phyloP scores from a whole-genome alignment of 106 monocot species.

The Phalaenopsis equestris region DNA sequence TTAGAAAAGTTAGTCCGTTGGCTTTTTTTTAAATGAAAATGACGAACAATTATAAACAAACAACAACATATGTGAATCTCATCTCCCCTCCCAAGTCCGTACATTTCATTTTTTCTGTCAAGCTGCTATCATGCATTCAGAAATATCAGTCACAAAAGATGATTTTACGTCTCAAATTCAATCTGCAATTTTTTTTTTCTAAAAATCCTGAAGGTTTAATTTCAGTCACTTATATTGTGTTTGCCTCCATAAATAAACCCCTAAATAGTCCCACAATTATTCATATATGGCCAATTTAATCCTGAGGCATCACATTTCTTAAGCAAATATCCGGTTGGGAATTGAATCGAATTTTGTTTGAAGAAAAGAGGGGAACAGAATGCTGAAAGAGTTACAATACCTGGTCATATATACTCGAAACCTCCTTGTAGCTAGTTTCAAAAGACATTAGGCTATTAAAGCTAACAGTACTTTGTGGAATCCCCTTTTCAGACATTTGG shows the following conservation, averaged over 20 bases:
- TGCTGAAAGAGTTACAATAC: conserved; percentile 19
- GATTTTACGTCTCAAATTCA: background rate
- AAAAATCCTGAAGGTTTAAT: background rate
- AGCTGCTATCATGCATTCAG: background rate
- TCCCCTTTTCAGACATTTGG: conserved; percentile 67
- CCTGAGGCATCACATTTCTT: too few species aligned
- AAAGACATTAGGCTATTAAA: conserved; percentile 98
- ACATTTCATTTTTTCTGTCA: background rate
- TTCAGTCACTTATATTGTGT: background rate
- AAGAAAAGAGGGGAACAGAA: background rate
- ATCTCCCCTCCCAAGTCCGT: background rate
- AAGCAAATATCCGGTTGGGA: background rate
- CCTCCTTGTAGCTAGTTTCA: conserved; percentile 88
- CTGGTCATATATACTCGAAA: conserved; percentile 94
- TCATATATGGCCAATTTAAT: too few species aligned
- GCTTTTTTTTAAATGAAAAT: background rate
- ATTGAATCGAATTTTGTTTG: background rate
- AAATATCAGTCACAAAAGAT: background rate
- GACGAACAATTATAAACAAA: background rate
- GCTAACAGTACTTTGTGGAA: conserved; percentile 74
- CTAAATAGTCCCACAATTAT: too few species aligned
- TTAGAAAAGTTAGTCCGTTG: background rate
- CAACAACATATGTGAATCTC: background rate
- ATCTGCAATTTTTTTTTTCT: background rate
- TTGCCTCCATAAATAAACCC: background rate